Conservation (phyloP, 2,329 filamentous ascomycete species). For the Ophiosphaerella narmari region DNA sequence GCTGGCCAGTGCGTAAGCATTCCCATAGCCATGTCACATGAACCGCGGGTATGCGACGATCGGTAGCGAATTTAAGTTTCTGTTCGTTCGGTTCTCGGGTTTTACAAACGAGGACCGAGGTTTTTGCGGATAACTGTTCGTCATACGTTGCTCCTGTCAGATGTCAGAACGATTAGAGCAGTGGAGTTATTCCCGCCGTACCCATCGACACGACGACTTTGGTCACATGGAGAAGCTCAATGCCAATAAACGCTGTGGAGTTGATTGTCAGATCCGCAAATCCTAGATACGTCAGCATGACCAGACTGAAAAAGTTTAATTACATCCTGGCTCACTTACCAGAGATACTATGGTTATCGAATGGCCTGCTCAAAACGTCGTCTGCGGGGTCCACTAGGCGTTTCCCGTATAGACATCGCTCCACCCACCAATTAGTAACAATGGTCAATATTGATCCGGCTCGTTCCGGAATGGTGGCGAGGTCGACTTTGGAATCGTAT, state of each 20-base stretch:
- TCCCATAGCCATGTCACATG: constrained; percentile 82
- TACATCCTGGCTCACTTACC: constrained; percentile 41
- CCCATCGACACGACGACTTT: constrained; percentile 75
- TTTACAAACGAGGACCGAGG: constrained; percentile 79
- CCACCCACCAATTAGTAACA: constrained; percentile 92
- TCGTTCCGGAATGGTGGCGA: constrained; percentile 40
- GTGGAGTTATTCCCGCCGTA: constrained; percentile 41
- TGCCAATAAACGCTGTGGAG: constrained; percentile 79
- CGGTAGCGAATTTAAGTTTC: constrained; percentile 77
- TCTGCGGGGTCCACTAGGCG: constrained; percentile 69
- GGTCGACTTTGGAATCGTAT: constrained; percentile 45
- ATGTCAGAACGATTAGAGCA: constrained; percentile 16
- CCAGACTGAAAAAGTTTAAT: constrained; percentile 4
- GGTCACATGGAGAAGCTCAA: constrained; percentile 83
- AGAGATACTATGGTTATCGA: constrained; percentile 69
- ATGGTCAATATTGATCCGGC: constrained; percentile 41
- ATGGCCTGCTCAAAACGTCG: constrained; percentile 77
- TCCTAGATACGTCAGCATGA: constrained; percentile 47
- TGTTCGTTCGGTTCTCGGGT: constrained; percentile 63
- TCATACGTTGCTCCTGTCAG: constrained; percentile 72
- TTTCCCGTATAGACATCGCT: constrained; percentile 82
- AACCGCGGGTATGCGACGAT: constrained; percentile 81
- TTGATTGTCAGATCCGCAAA: constrained; percentile 75
- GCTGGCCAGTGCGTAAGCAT: constrained; percentile 64
- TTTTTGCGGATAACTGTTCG: constrained; percentile 72